Evolutionary conservation across 805 yeast genomes (phyloP).

Genomic region (Tetrapisispora namnaoensis): DNA sequence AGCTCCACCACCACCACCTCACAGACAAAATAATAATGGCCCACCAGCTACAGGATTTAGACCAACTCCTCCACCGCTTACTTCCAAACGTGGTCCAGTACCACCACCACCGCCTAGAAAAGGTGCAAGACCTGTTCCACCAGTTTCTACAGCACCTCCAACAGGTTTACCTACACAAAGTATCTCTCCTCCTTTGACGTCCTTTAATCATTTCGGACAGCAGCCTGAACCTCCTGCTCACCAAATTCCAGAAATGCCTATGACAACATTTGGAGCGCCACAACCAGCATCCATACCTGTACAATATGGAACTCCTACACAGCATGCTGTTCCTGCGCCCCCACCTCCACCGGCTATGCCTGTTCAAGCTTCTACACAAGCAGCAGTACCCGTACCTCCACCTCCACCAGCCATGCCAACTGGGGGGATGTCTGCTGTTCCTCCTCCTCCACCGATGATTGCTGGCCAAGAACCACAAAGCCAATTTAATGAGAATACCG

Average conservation of each 20-base stretch:
- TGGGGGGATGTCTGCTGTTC: constrained; percentile 9
- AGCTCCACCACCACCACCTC: constrained; percentile 26
- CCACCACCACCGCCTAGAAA: constrained; percentile 18
- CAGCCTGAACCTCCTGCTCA: constrained; percentile 3
- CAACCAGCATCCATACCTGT: background rate
- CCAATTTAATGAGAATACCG: constrained; percentile 23
- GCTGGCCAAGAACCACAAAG: constrained; percentile 2
- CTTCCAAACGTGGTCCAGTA: constrained; percentile 12
- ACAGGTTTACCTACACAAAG: constrained; percentile 3
- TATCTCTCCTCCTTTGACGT: constrained; percentile 5
- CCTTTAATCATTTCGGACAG: constrained; percentile 2
- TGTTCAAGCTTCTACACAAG: background rate
- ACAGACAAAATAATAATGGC: constrained; percentile 17
- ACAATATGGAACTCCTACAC: background rate
- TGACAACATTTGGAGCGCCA: constrained; percentile 1
- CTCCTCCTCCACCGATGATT: constrained; percentile 7
- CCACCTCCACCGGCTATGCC: background rate
- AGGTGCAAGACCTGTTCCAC: constrained; percentile 10
- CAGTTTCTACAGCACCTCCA: background rate
- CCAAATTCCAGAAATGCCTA: constrained; percentile 5
- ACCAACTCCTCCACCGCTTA: background rate
- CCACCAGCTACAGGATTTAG: constrained; percentile 13
- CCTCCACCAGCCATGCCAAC: constrained; percentile 10
- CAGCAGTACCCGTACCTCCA: constrained; percentile 9
- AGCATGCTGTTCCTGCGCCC: background rate